phyloP scores from a whole-genome alignment of 148 eudicot genomes.

The Chenopodium berlandieri region DNA sequence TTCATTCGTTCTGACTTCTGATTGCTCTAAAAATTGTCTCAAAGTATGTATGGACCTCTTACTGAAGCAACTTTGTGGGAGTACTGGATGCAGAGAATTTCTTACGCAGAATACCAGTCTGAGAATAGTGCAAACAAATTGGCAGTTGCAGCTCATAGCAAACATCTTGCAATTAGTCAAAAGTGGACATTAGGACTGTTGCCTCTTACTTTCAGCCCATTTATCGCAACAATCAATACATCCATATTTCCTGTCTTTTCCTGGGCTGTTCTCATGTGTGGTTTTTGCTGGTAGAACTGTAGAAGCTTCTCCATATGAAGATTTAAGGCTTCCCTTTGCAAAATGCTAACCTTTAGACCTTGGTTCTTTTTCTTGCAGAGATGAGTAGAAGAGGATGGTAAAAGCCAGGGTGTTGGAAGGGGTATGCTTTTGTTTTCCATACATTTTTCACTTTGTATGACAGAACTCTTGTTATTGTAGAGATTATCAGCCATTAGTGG shows the following conservation, averaged over 20 bases:
- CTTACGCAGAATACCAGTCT: neutral
- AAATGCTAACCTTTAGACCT: neutral
- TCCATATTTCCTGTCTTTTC: neutral
- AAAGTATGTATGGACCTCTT: neutral
- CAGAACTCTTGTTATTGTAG: neutral
- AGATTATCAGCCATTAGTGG: neutral
- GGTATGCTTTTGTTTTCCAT: neutral
- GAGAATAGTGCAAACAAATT: neutral
- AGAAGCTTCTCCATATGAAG: neutral
- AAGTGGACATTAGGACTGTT: neutral
- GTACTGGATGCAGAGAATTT: neutral
- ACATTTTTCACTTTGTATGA: neutral
- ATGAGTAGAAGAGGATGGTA: constrained; percentile 22
- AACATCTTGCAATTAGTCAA: neutral
- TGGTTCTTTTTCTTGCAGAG: neutral
- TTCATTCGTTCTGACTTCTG: neutral
- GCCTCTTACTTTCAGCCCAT: neutral
- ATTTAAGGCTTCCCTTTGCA: constrained; percentile 5
- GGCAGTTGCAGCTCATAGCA: neutral
- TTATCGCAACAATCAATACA: neutral
- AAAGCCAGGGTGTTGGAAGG: neutral
- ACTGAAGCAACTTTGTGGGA: neutral
- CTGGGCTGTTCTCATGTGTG: neutral
- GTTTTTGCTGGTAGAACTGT: neutral
- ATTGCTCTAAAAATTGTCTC: neutral